Conservation (phyloP, 73 alveolate genomes). For the Blepharisma japonicum region DNA sequence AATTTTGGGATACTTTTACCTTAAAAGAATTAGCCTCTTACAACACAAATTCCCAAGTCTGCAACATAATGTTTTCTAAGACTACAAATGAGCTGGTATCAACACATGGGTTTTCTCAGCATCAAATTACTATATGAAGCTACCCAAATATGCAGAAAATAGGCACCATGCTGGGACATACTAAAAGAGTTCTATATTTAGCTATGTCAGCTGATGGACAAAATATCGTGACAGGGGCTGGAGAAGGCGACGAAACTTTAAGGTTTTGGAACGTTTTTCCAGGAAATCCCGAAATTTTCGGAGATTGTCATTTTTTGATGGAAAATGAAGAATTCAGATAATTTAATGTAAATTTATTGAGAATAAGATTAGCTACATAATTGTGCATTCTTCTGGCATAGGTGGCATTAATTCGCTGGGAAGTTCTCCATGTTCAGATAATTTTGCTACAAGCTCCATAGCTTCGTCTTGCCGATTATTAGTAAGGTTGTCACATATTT, state of each 20-base stretch:
- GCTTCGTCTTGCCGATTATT: background rate
- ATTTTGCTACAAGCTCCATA: constrained; percentile 3
- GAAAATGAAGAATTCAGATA: too few species aligned
- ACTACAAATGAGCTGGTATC: constrained; percentile 63
- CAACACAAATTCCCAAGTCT: constrained; percentile 76
- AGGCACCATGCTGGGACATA: constrained; percentile 39
- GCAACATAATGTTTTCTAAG: constrained; percentile 63
- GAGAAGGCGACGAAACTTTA: constrained; percentile 87
- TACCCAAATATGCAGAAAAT: constrained; percentile 63
- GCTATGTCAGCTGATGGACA: constrained; percentile 92
- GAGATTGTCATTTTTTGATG: too few species aligned
- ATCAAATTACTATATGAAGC: constrained; percentile 71
- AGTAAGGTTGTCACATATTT: background rate
- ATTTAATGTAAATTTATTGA: too few species aligned
- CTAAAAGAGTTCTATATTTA: background rate
- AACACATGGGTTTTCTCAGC: constrained; percentile 81
- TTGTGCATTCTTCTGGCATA: constrained; percentile 14
- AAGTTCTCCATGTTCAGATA: constrained; percentile 7
- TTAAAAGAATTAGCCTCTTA: constrained; percentile 33
- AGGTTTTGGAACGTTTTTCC: constrained; percentile 96
- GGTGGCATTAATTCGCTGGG: constrained; percentile 16
- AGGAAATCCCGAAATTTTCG: constrained; percentile 17
- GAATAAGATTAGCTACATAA: background rate
- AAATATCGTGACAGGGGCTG: constrained; percentile 92
- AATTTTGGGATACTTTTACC: constrained; percentile 79